Base-by-base conservation (phyloP, 441 rosid genomes). In the Syzygium syzygioides region DNA sequence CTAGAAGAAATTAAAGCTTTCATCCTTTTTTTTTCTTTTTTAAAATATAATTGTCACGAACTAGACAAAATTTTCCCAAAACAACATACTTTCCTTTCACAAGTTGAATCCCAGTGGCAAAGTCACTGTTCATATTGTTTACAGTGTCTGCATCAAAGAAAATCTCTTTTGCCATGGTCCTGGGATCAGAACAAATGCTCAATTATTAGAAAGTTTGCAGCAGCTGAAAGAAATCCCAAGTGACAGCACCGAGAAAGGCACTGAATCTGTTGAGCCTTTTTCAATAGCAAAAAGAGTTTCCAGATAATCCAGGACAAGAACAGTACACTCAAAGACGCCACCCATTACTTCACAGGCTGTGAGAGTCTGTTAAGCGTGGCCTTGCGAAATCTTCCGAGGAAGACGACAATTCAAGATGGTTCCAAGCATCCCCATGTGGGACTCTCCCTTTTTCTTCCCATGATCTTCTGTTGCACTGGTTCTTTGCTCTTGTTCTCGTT, bases 381-480 rank as follows among this genome's bases (percentile, higher is more conserved):
- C 91, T 88, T 89, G 90, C 28, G 88, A 92, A 91, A 92, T 92
- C 94, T 79, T 91, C 89, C 66, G 92, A 90, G 83, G 91, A 93
- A 89, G 89, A 93, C 95, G 94, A 95, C 98, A 96, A 91, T 59
- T 68, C 84, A 53, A 92, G 92, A 93, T 91, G 91, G 90, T 80
- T 92, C 93, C 92, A 89, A 94, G 94, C 96, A 94, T 76, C 84
- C 95, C 98, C 99, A 97, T 95, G 99, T 97, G 99, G 94, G 92
- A 90, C 89, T 79, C 79, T 50, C 89, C 88, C 90, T 85, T 83
- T 85, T 17, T 62, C 26, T 45, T 64, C 87, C 90, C 92, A 89
- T 89, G 90, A 86, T 76, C 91, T 76, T 91, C 92, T 89, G 89
- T 55, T 71, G 89, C 89, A 87, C 90, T 25, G 53, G 83, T 7